Conservation (phyloP, 768 basidiomycete species). For the Wakefieldia striispora region DNA sequence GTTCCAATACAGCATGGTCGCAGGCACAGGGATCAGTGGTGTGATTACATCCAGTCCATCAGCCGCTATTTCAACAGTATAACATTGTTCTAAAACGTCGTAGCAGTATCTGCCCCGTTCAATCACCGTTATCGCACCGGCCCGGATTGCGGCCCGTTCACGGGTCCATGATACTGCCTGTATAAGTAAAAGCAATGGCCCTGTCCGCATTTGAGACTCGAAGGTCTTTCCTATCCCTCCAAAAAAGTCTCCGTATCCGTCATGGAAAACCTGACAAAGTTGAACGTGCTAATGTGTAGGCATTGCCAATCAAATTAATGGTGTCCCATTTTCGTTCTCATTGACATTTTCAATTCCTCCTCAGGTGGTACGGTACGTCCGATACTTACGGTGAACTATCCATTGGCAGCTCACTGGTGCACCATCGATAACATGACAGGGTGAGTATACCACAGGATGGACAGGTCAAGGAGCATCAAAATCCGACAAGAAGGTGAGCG, state of each 20-base stretch:
- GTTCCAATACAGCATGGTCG: neutral
- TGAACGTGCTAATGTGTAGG: conserved; percentile 82
- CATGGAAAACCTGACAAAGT: conserved; percentile 49
- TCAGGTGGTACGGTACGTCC: conserved; percentile 46
- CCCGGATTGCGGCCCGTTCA: conserved; percentile 3
- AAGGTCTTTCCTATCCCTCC: neutral
- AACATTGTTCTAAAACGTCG: no score
- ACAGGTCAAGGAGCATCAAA: conserved; percentile 88
- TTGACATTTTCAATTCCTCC: conserved; percentile 10
- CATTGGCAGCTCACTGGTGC: neutral
- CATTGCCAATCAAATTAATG: conserved; percentile 1
- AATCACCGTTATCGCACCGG: neutral
- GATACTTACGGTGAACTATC: neutral
- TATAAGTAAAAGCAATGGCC: no score
- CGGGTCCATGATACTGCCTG: no score
- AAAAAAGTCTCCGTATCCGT: neutral
- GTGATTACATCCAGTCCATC: no score
- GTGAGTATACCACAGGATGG: conserved; percentile 96
- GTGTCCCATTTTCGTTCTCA: neutral
- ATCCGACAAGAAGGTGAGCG: conserved; percentile 86
- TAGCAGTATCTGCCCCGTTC: no score
- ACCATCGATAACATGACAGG: conserved; percentile 35
- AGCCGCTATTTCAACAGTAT: no score
- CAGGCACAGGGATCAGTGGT: no score
- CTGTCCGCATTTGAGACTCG: no score